Percentiles rank a stretch among this genome's conserved stretches.
phyloP scores from a whole-genome alignment of 2,329 filamentous ascomycete genomes.

The Rhinocladiella similis region DNA sequence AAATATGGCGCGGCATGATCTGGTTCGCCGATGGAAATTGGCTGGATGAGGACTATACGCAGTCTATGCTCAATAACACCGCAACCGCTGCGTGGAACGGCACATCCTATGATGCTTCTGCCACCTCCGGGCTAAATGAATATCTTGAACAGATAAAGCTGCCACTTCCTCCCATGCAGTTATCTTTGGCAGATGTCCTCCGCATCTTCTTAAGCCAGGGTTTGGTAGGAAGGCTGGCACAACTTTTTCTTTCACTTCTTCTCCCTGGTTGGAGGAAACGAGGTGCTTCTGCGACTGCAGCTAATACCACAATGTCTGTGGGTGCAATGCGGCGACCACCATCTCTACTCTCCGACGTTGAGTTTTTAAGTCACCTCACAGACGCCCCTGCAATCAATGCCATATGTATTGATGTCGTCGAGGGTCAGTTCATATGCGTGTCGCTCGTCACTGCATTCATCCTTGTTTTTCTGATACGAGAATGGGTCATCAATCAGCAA shows the following conservation, averaged over 20 bases:
- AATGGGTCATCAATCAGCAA: slow-evolving; percentile 98
- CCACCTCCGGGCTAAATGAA: slow-evolving; percentile 8
- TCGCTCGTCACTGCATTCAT: slow-evolving; percentile 93
- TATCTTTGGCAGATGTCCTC: slow-evolving; percentile 19
- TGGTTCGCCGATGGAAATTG: slow-evolving; percentile 85
- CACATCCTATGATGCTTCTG: not conserved
- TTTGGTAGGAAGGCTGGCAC: slow-evolving; percentile 15
- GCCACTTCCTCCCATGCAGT: slow-evolving; percentile 19
- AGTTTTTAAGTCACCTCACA: slow-evolving; percentile 59
- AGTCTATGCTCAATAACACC: slow-evolving; percentile 10
- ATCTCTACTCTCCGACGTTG: slow-evolving; percentile 60
- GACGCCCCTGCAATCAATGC: slow-evolving; percentile 72
- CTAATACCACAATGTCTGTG: slow-evolving; percentile 17
- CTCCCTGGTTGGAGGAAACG: slow-evolving; percentile 3
- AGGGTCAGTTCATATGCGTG: slow-evolving; percentile 91
- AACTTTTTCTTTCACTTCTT: slow-evolving; percentile 17
- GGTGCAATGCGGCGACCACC: slow-evolving; percentile 36
- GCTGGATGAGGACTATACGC: slow-evolving; percentile 35
- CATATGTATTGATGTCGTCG: slow-evolving; percentile 76
- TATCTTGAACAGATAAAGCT: slow-evolving; percentile 20
- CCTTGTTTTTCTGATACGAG: slow-evolving; percentile 90
- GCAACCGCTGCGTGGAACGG: not conserved
- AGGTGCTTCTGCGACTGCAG: not conserved
- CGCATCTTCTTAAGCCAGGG: slow-evolving; percentile 17
- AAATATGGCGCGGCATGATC: slow-evolving; percentile 90